Evolutionary conservation across 176 grass and related monocot species (phyloP).

Genomic region (Phoenix roebelenii): DNA sequence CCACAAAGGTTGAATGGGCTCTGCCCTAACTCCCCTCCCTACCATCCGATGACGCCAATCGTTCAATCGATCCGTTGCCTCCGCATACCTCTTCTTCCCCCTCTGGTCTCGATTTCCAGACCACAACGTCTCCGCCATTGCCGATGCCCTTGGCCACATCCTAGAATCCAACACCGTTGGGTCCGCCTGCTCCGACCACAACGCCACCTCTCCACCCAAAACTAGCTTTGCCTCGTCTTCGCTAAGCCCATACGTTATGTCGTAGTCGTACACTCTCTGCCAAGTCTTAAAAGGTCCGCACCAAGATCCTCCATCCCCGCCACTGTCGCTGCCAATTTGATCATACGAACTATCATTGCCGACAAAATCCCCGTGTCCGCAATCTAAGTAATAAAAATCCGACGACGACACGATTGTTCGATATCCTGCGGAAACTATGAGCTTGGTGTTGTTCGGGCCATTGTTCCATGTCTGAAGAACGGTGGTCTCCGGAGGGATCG

Average conservation of each 20-base stretch:
- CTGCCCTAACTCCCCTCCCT: constrained; percentile 60
- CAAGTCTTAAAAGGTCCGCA: constrained; percentile 90
- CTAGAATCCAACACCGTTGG: constrained; percentile 50
- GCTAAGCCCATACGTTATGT: constrained; percentile 77
- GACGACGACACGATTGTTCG: constrained; percentile 72
- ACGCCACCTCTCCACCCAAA: constrained; percentile 78
- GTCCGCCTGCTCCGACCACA: constrained; percentile 93
- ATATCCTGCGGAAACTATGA: constrained; percentile 57
- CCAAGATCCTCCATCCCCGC: constrained; percentile 82
- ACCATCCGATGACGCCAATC: constrained; percentile 83
- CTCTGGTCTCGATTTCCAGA: constrained; percentile 61
- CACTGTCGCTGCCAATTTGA: constrained; percentile 43
- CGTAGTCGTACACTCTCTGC: constrained; percentile 95
- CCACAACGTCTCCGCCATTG: constrained; percentile 70
- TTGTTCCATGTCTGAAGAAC: constrained; percentile 97
- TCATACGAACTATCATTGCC: constrained; percentile 92
- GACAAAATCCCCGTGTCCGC: constrained; percentile 72
- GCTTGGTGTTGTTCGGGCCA: constrained; percentile 79
- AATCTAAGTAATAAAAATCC: constrained; percentile 94
- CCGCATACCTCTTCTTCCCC: constrained; percentile 71
- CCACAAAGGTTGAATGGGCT: constrained; percentile 80
- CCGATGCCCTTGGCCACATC: constrained; percentile 74
- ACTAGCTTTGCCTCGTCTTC: constrained; percentile 51
- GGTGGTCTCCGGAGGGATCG: constrained; percentile 60
- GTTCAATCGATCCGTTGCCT: constrained; percentile 56